Evolutionary conservation across 495 filamentous ascomycete genomes (phyloP), one percentile per base, ranked within the genome.

Genomic region (Podospora comata): DNA sequence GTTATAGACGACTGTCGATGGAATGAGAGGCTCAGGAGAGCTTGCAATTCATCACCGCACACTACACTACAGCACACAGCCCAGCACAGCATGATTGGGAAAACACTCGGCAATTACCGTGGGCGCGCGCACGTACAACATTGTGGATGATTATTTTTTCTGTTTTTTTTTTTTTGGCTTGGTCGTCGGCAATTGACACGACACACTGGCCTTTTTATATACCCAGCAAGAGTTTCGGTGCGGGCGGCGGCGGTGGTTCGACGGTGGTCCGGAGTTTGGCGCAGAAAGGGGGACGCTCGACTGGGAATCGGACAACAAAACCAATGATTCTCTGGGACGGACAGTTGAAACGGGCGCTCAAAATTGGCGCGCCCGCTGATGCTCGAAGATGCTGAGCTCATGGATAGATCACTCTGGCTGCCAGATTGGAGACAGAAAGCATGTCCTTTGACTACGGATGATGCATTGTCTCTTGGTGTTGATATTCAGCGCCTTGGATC

Each of bases 1-100:
- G 74, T 87, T 99, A 88, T 99, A 75, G 85, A 88, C 73, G n/a
- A 39, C 19, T 27, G 34, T 63, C 0, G 16, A 15, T 56, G 30
- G 69, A n/a, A 62, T 67, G 64, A 60, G 39, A 48, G 27, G 7
- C 44, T 39, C 48, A 54, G 63, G 63, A 15, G 54, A 64, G 57
- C 26, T 62, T 28, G 39, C 63, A 56, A 44, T 39, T 57, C 32
- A 53, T 19, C 23, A 65, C 59, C 64, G 7, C 65, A 48, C 39
- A 48, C 39, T 16, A 48, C 13, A 48, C 7, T 13, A 13, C 39
- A 48, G 39, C 39, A 48, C 39, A 48, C 39, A 48, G 13, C 9
- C 2, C 39, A 48, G 39, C 39, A 48, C 39, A 16, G 39, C 13
- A 39, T 39, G 11, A 39, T 16, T 13, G 5, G 39, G 39, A 2